These are phyloP conservation scores for Penicillium sp. DNA, from an alignment of 2,329 filamentous ascomycete genomes.

Conservation along the genomic window DNA sequence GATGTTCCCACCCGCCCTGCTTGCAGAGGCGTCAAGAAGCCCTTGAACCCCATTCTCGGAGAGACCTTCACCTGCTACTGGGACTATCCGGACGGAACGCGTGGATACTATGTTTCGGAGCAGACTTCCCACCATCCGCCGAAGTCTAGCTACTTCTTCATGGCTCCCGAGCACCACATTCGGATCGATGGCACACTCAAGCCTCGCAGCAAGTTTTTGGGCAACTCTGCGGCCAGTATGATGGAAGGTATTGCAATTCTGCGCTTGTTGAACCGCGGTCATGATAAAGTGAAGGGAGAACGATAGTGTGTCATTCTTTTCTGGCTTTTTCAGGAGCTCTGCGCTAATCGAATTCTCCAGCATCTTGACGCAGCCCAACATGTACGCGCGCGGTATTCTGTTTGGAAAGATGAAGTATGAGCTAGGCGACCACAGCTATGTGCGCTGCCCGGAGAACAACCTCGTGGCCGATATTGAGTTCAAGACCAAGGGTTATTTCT, in stretches of 20 bases:
- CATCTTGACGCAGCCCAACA: constrained; percentile 94
- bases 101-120: constrained; percentile 93
- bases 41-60: constrained; percentile 92
- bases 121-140: constrained; percentile 98
- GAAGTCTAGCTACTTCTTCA: constrained; percentile 99
- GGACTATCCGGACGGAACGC: constrained; percentile 82
- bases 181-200: constrained; percentile 95
- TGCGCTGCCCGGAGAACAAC: constrained; percentile 85
- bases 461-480: constrained; percentile 92
- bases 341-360: constrained; percentile 46
- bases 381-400: constrained; percentile 95
- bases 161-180: constrained; percentile 90
- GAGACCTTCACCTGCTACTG: constrained; percentile 95
- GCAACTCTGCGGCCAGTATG: constrained; percentile 94
- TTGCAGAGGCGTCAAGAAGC: constrained; percentile 91
- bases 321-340: neutral
- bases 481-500: constrained; percentile 97
- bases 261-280: constrained; percentile 75
- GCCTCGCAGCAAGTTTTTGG: constrained; percentile 89
- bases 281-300: constrained; percentile 66
- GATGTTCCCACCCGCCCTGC: neutral
- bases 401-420: constrained; percentile 99
- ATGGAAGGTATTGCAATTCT: constrained; percentile 97
- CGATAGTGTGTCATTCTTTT: constrained; percentile 70
- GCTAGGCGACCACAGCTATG: constrained; percentile 91